A percentile compares a stretch with the other conserved stretches of the same genome.
Evolutionary conservation across 2,329 filamentous ascomycete species (phyloP).

Genomic region (Paramyrothecium roridum): DNA sequence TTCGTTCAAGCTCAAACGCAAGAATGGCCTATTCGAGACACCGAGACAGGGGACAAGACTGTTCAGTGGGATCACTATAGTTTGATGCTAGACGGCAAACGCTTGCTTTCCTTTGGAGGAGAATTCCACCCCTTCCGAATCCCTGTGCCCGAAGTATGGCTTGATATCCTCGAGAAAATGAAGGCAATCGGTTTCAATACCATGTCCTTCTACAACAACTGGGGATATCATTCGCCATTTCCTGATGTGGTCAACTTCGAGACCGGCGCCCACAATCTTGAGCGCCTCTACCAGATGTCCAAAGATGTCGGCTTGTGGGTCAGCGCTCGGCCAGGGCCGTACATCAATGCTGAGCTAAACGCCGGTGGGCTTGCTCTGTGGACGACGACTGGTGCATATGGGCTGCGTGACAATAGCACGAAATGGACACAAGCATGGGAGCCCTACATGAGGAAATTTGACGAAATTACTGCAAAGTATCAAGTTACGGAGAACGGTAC

Average conservation of each 20-base stretch:
- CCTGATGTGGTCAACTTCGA: slow-evolving; percentile 25
- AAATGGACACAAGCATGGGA: slow-evolving; percentile 51
- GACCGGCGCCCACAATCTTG: slow-evolving; percentile 40
- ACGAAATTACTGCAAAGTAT: slow-evolving; percentile 46
- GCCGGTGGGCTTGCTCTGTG: slow-evolving; percentile 61
- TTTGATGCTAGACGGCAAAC: too few species aligned
- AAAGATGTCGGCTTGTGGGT: slow-evolving; percentile 43
- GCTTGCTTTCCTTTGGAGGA: too few species aligned
- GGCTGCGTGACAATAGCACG: slow-evolving; percentile 50
- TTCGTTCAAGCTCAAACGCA: too few species aligned
- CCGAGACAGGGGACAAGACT: too few species aligned
- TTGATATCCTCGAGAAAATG: slow-evolving; percentile 38
- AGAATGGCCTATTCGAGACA: too few species aligned
- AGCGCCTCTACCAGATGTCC: slow-evolving; percentile 42
- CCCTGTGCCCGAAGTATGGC: slow-evolving; percentile 36
- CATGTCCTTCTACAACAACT: slow-evolving; percentile 39
- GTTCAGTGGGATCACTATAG: too few species aligned
- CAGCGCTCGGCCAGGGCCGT: slow-evolving; percentile 52
- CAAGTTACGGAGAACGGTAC: slow-evolving; percentile 56
- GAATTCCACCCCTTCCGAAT: too few species aligned
- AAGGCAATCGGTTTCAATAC: slow-evolving; percentile 39
- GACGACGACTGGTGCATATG: slow-evolving; percentile 59
- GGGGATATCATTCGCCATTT: slow-evolving; percentile 35
- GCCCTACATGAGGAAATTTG: slow-evolving; percentile 49
- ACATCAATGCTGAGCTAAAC: slow-evolving; percentile 62